Conservation (phyloP, 2,329 filamentous ascomycete species). For the Botrytis galanthina region DNA sequence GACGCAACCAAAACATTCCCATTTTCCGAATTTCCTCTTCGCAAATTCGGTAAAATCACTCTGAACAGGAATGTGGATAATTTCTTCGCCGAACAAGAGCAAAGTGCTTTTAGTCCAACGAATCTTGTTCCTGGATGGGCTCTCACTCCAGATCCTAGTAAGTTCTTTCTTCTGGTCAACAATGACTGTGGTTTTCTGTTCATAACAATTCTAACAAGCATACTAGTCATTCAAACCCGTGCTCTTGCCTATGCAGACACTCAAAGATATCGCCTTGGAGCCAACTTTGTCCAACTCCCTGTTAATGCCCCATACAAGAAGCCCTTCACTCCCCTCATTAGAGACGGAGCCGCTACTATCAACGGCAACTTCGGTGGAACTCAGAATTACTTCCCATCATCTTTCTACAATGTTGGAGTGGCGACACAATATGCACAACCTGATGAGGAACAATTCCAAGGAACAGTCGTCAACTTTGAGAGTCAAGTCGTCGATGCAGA, state of each 20-base stretch:
- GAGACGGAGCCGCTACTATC: slow-evolving; percentile 41
- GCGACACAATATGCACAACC: neutral
- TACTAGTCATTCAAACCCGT: slow-evolving; percentile 49
- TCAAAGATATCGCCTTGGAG: slow-evolving; percentile 53
- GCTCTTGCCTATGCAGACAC: slow-evolving; percentile 56
- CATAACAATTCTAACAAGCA: slow-evolving; percentile 11
- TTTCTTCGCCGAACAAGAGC: slow-evolving; percentile 65
- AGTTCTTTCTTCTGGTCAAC: neutral
- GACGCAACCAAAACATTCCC: slow-evolving; percentile 55
- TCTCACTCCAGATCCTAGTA: neutral
- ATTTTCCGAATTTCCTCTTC: slow-evolving; percentile 46
- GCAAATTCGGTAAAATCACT: slow-evolving; percentile 48
- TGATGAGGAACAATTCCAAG: neutral
- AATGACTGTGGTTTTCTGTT: no score
- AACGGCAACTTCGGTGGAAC: slow-evolving; percentile 45
- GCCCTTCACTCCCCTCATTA: slow-evolving; percentile 40
- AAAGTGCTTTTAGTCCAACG: slow-evolving; percentile 63
- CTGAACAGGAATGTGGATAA: slow-evolving; percentile 52
- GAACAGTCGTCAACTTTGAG: neutral
- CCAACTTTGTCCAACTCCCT: slow-evolving; percentile 57
- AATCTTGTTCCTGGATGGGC: slow-evolving; percentile 57
- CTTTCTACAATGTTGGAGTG: neutral
- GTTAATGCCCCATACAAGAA: slow-evolving; percentile 45
- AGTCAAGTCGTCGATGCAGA: slow-evolving; percentile 40
- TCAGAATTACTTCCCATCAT: slow-evolving; percentile 41